A percentile compares a stretch with the other conserved stretches of the same genome.
Conservation (phyloP, 2,329 filamentous ascomycete genomes). For the Capronia coronata region DNA sequence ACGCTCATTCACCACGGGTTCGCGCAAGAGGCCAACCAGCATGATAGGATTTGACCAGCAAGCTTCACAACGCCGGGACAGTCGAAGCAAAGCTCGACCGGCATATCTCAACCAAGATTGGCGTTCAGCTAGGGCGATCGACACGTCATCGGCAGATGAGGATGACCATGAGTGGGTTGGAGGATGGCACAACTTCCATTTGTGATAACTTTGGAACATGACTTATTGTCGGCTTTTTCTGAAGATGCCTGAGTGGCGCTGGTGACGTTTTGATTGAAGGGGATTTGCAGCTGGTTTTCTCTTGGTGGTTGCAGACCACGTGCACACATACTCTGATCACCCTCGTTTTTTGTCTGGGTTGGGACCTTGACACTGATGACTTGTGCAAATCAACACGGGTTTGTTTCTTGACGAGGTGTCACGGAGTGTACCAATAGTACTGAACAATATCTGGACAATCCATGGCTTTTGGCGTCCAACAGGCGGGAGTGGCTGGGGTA, state of each 20-base stretch:
- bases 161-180: conserved; percentile 91
- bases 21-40: conserved; percentile 40
- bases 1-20: conserved; percentile 37
- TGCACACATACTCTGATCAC: conserved; percentile 20
- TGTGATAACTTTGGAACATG: conserved; percentile 42
- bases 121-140: conserved; percentile 37
- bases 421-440: conserved; percentile 28
- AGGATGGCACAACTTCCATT: conserved; percentile 70
- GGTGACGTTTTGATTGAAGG: conserved; percentile 18
- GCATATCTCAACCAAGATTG: conserved; percentile 42
- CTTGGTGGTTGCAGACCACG: conserved; percentile 11
- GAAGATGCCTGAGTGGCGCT: conserved; percentile 16
- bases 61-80: conserved; percentile 33
- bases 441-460: conserved; percentile 3
- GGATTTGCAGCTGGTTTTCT: conserved; percentile 22
- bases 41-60: conserved; percentile 37
- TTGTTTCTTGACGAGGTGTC: conserved; percentile 28
- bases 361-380: conserved; percentile 30
- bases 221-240: conserved; percentile 22
- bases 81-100: conserved; percentile 33
- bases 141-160: conserved; percentile 40
- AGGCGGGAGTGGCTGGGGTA: conserved; percentile 7
- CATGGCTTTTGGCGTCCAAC: neutral
- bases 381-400: conserved; percentile 19
- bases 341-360: conserved; percentile 27